Conservation (phyloP, 192 early-diverging fungal genomes). For the Umbelopsis sp. region DNA sequence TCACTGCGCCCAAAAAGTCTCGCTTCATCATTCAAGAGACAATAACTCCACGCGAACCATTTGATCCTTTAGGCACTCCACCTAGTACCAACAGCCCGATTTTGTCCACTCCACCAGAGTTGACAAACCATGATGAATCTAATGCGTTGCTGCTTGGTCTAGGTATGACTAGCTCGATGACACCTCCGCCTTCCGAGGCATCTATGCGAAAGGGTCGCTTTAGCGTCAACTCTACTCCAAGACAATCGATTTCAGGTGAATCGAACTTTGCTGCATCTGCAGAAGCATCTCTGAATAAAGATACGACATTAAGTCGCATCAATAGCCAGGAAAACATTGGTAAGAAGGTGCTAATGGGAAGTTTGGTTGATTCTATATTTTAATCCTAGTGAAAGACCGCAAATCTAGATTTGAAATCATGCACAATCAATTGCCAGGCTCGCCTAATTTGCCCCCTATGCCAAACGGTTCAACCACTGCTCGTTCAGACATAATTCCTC, state of each 20-base stretch:
- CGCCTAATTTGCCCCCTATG: conserved; percentile 5
- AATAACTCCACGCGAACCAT: conserved; percentile 10
- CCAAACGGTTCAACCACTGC: background rate
- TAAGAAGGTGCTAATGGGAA: background rate
- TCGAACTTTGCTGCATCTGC: background rate
- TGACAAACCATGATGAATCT: background rate
- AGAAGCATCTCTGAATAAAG: background rate
- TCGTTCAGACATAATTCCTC: conserved; percentile 11
- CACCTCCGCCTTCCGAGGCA: background rate
- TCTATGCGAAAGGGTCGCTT: conserved; percentile 68
- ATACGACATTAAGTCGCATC: background rate
- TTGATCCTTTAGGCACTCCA: background rate
- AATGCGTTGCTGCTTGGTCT: conserved; percentile 9
- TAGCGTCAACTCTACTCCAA: conserved; percentile 53
- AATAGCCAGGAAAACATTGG: conserved; percentile 30
- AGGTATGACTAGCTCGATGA: conserved; percentile 26
- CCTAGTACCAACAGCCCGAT: background rate
- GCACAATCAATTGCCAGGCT: conserved; percentile 9
- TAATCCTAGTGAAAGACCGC: conserved; percentile 28
- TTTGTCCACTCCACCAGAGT: background rate
- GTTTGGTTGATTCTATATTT: background rate
- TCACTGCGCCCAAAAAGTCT: conserved; percentile 26
- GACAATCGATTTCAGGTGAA: background rate
- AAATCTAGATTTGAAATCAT: conserved; percentile 44
- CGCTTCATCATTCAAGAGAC: conserved; percentile 43